A percentile compares a stretch with the other conserved stretches of the same genome.
Conservation (phyloP, 2,329 filamentous ascomycete species). For the Penicillium concentricum region DNA sequence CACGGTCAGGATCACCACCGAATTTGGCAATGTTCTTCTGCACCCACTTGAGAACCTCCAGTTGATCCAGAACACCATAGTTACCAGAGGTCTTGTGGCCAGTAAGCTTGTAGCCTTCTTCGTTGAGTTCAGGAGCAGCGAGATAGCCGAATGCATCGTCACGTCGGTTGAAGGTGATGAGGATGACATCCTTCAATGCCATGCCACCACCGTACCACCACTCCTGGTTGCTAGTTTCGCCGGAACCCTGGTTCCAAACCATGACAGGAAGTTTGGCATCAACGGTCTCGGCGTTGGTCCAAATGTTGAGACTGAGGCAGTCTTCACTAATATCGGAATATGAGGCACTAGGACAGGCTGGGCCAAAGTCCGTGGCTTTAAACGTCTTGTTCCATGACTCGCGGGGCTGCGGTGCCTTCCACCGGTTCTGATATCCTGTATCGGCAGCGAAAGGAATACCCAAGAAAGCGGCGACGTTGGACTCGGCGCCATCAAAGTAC, state of each 20-base stretch:
- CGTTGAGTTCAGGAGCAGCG: conserved; percentile 26
- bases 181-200: conserved; percentile 29
- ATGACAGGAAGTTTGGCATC: conserved; percentile 29
- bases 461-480: conserved; percentile 22
- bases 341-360: conserved; percentile 17
- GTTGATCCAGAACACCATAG: conserved; percentile 51
- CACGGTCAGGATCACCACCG: conserved; percentile 51
- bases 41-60: conserved; percentile 58
- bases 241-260: conserved; percentile 31
- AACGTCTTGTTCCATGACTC: conserved; percentile 22
- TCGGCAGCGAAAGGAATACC: conserved; percentile 27
- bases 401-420: conserved; percentile 23
- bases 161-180: conserved; percentile 31
- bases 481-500: conserved; percentile 21
- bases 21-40: conserved; percentile 53
- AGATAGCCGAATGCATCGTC: conserved; percentile 31
- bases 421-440: conserved; percentile 26
- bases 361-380: conserved; percentile 18
- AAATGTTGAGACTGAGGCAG: conserved; percentile 35
- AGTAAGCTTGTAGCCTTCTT: conserved; percentile 20
- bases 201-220: conserved; percentile 32
- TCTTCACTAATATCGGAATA: conserved; percentile 29
- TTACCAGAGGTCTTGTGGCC: conserved; percentile 29
- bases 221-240: conserved; percentile 25
- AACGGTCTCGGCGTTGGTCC: conserved; percentile 24